Evolutionary conservation across 345 rosid species (phyloP).

Genomic region (Firmiana major): DNA sequence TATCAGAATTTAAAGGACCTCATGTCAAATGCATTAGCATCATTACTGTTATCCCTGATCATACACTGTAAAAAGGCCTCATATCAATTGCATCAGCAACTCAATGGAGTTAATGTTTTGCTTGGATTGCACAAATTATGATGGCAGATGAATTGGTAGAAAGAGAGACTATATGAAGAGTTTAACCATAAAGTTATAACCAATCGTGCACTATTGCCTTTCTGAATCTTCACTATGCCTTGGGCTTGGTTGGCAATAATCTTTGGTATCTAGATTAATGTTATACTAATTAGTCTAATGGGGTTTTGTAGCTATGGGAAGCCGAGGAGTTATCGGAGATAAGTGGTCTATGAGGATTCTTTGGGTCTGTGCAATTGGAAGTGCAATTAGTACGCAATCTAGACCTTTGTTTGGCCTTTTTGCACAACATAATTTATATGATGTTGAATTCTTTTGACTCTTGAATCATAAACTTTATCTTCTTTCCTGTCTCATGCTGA

Average conservation of each 20-base stretch:
- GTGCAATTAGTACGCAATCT: conserved; percentile 22
- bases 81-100: not conserved
- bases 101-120: not conserved
- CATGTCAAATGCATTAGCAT: not conserved
- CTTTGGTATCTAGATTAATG: conserved; percentile 1
- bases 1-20: not conserved
- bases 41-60: not conserved
- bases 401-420: not conserved
- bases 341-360: conserved; percentile 78
- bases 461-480: not conserved
- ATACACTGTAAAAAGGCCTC: not conserved
- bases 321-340: conserved; percentile 56
- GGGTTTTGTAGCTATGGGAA: conserved; percentile 33
- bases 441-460: not conserved
- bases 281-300: not conserved
- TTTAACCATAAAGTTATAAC: not conserved
- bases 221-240: conserved; percentile 1
- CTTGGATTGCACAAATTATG: not conserved
- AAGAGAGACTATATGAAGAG: not conserved
- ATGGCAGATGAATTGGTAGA: not conserved
- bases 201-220: not conserved
- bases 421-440: not conserved
- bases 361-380: conserved; percentile 54
- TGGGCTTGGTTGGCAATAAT: not conserved
- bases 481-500: not conserved